phyloP scores from a whole-genome alignment of 2,329 filamentous ascomycete species.

The Pezizomycotina sp. region DNA sequence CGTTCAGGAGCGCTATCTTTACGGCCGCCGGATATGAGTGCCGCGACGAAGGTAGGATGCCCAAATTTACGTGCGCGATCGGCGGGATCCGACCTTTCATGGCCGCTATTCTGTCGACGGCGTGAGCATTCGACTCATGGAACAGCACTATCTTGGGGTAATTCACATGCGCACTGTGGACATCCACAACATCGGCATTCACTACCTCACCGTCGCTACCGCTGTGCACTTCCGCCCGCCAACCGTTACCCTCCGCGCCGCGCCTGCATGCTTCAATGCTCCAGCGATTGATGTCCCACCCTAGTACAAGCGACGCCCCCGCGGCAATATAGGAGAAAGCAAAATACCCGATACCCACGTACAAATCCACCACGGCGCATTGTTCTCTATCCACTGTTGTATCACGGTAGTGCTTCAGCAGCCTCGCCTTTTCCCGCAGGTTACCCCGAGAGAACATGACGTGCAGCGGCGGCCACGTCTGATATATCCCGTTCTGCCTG shows the following conservation, averaged over 20 bases:
- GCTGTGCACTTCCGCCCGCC: conserved; percentile 42
- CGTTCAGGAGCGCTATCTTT: conserved; percentile 30
- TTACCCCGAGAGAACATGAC: conserved; percentile 94
- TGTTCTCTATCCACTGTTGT: conserved; percentile 8
- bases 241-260: conserved; percentile 55
- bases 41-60: conserved; percentile 43
- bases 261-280: conserved; percentile 66
- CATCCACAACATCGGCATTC: conserved; percentile 26
- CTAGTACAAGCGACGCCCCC: conserved; percentile 52
- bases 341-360: conserved; percentile 90
- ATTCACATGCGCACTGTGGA: too few relatives aligned
- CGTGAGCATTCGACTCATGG: conserved; percentile 48
- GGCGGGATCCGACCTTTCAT: conserved; percentile 24
- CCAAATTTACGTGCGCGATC: conserved; percentile 46
- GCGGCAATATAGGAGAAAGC: conserved; percentile 63
- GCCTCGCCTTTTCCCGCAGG: conserved; percentile 66
- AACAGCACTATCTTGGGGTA: conserved; percentile 48
- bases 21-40: conserved; percentile 39
- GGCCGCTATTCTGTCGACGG: conserved; percentile 32
- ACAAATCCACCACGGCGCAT: conserved; percentile 50
- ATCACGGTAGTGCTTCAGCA: conserved; percentile 37
- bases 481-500: conserved; percentile 60
- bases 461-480: conserved; percentile 75
- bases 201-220: conserved; percentile 30
- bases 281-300: conserved; percentile 85